Evolutionary conservation across 495 filamentous ascomycete species (phyloP), one percentile per base, ranked within the genome.

Genomic region (Penicillium salamii): DNA sequence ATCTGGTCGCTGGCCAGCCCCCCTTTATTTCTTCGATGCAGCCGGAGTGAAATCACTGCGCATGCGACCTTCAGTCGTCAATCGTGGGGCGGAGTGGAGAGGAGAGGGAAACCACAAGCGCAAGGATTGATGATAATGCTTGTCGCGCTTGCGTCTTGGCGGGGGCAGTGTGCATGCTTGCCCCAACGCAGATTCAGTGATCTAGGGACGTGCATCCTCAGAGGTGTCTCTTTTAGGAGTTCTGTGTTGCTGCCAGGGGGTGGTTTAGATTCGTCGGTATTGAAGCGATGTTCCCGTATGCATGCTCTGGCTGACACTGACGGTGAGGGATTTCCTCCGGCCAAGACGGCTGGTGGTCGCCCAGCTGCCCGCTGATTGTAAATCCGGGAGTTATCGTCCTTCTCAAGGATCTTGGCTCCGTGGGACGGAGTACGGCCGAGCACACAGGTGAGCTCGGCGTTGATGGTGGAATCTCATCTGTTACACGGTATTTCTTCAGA

Each of bases 91-190:
- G 50, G 58, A 29, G 54, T 53, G 54, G 58, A 54, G 46, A 32
- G 47, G 46, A 41, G 38, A 36, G 33, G 18, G 33, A 51, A 42
- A 17, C 13, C 11, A 49, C 39, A 13, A 21, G 51, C 36, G 58
- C 45, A 58, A 61, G 58, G 51, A 51, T 15, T n/a, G 11, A 2
- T 39, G 32, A 41, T 53, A 52, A 42, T 46, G 33, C 21, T 36
- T 37, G 39, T 56, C 43, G 26, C 42, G 28, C 7, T 36, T 37
- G 34, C 24, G 9, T 21, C 58, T 61, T 61, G 51, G 55, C 55
- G 54, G 58, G 45, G 55, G 51, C 58, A 49, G 45, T 49, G 32
- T 56, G 44, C 42, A 23, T 46, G 38, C 42, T 44, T 42, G 24
- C 17, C 28, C 11, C 14, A 13, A 9, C 13, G 23, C 23, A 26